A percentile compares a stretch with the other conserved stretches of the same genome.
These are phyloP conservation scores for Diutina scorzettiae DNA, from an alignment of 1,139 yeast species.

Conservation along the genomic window DNA sequence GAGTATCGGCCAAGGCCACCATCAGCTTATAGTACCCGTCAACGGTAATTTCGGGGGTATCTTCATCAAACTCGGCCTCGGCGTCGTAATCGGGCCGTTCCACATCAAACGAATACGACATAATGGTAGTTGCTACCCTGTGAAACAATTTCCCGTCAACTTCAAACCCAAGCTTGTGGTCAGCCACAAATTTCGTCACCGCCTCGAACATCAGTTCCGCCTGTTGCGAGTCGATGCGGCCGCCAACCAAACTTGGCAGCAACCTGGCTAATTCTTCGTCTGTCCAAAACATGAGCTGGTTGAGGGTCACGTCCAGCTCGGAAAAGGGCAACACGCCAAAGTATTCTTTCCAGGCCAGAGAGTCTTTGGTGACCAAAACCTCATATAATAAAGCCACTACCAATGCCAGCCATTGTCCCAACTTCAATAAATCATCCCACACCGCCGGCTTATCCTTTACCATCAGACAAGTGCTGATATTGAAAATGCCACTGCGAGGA, in stretches of 20 bases:
- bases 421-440: conserved; percentile 23
- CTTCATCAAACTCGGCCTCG: conserved; percentile 11
- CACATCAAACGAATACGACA: conserved; percentile 35
- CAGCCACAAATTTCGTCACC: conserved; percentile 14
- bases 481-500: conserved; percentile 48
- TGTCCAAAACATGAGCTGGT: conserved; percentile 74
- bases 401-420: conserved; percentile 69
- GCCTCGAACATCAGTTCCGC: conserved; percentile 50
- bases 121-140: conserved; percentile 48
- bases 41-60: conserved; percentile 13
- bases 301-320: conserved; percentile 27
- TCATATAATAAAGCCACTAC: conserved; percentile 60
- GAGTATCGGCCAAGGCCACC: conserved; percentile 87
- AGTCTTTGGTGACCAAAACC: conserved; percentile 21
- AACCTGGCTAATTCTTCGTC: conserved; percentile 38
- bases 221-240: conserved; percentile 57
- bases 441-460: conserved; percentile 22
- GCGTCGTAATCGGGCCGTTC: conserved; percentile 15
- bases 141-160: conserved; percentile 46
- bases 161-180: conserved; percentile 15
- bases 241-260: conserved; percentile 58
- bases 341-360: conserved; percentile 59
- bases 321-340: conserved; percentile 54
- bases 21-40: conserved; percentile 50
- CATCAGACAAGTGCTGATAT: conserved; percentile 45